Conservation (phyloP, 169 alveolate species). For the Plasmodium inui region DNA sequence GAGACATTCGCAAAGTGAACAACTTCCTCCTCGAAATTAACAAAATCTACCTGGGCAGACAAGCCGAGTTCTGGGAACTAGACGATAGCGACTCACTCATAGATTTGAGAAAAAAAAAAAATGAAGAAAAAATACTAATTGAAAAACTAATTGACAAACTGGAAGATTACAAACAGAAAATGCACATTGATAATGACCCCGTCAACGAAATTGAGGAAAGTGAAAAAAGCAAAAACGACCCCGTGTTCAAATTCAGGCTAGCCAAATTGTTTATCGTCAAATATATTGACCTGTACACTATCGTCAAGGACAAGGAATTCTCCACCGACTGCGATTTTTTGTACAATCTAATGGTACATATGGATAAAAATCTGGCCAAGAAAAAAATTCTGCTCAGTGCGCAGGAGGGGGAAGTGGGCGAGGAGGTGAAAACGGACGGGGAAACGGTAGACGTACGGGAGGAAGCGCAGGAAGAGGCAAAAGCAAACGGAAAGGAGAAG, state of each 20-base stretch:
- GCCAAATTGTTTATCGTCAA: slow-evolving; percentile 76
- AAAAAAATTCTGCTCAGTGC: background rate
- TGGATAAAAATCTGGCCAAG: slow-evolving; percentile 44
- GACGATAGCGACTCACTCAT: slow-evolving; percentile 26
- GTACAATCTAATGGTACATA: slow-evolving; percentile 37
- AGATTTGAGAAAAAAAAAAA: background rate
- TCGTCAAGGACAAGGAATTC: slow-evolving; percentile 35
- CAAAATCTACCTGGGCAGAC: slow-evolving; percentile 55
- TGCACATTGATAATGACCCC: slow-evolving; percentile 85
- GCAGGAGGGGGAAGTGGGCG: background rate
- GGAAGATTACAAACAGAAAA: slow-evolving; percentile 80
- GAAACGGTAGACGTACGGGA: background rate
- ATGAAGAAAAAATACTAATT: slow-evolving; percentile 17
- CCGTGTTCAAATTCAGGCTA: slow-evolving; percentile 82
- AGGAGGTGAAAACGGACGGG: background rate
- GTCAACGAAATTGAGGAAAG: slow-evolving; percentile 79
- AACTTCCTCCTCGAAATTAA: slow-evolving; percentile 47
- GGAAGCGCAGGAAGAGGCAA: background rate
- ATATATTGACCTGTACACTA: slow-evolving; percentile 77
- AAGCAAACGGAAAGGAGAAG: background rate
- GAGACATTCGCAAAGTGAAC: slow-evolving; percentile 2
- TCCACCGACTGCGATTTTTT: slow-evolving; percentile 38
- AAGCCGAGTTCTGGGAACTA: slow-evolving; percentile 66
- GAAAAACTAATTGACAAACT: slow-evolving; percentile 77
- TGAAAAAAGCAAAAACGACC: slow-evolving; percentile 81